A percentile compares a stretch with the other conserved stretches of the same genome.
Conservation (phyloP, 1,284 basidiomycete species). For the Trichosporon ovoides region DNA sequence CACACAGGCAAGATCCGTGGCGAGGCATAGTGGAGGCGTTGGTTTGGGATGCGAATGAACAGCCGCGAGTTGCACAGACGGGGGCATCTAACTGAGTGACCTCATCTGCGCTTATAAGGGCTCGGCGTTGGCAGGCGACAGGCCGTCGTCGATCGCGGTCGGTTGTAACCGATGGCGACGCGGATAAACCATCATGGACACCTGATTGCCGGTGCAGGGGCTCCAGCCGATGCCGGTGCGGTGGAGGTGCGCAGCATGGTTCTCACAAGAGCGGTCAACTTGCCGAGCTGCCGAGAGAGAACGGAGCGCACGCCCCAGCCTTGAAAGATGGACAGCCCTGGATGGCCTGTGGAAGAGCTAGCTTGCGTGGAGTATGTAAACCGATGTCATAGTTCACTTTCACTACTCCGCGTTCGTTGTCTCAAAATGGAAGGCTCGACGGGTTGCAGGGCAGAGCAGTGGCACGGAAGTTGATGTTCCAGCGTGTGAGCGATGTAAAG, state of each 20-base stretch:
- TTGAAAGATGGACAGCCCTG: no score
- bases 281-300: no score
- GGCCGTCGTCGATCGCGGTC: neutral
- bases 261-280: no score
- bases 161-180: neutral
- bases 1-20: slow-evolving; percentile 1
- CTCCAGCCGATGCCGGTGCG: neutral
- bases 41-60: neutral
- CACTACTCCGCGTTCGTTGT: no score
- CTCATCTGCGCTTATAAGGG: neutral
- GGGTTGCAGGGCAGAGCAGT: no score
- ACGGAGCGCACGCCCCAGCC: no score
- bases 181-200: neutral
- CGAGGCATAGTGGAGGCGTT: neutral
- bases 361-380: no score
- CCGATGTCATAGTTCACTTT: no score
- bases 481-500: no score
- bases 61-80: neutral
- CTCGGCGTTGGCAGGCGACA: neutral
- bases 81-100: neutral
- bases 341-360: no score
- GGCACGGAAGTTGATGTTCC: no score
- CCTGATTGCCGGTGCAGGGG: neutral
- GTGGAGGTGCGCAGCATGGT: neutral
- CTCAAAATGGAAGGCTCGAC: no score